Evolutionary conservation across 2,329 filamentous ascomycete genomes (phyloP), one percentile per base, ranked within the genome.

Genomic region (Leptographium galeiforme): DNA sequence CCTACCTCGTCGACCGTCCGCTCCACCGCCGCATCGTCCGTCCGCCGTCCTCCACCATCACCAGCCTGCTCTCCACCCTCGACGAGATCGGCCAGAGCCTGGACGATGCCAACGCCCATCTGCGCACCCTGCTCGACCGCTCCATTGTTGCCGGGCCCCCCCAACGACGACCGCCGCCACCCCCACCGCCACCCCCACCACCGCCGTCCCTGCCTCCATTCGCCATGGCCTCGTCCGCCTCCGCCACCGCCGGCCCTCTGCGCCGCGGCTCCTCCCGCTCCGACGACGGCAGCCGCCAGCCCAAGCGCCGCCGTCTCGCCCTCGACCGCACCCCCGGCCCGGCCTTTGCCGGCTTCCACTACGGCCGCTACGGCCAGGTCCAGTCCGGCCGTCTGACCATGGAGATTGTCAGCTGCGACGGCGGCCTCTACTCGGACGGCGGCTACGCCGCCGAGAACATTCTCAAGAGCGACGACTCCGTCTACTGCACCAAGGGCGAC

Each of bases 371-470:
- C 65, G 91, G 90, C 18, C 90, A 95, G 67, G 85, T 95, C 16
- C 86, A 93, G 56, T 79, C 88, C 0, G 90, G 89, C 4, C 77
- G 79, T 58, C 71, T 96, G 62, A 84, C 78, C 57, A 89, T 96
- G 87, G 87, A 95, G 64, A 82, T 96, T 57, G 78, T 87, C 49
- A 93, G 84, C 72, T 96, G 89, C 63, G 90, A 96, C 66, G 89
- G 89, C 43, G 89, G 90, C 45, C 74, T 81, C 55, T 82, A 76
- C 62, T 74, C 77, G 50, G 82, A 84, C 57, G 79, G 54, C 4
- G 83, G 60, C 69, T 73, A 87, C 58, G 77, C 78, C 13, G 81
- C 84, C 19, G 87, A 90, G 60, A 95, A 95, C 64, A 83, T 96
- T 33, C 74, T 97, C 57, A 82, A 79, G 60, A 83, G 90, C 64